Percentiles rank a stretch among this genome's conserved stretches.
Conservation (phyloP, 495 filamentous ascomycete species). For the Xylaria grammica region DNA sequence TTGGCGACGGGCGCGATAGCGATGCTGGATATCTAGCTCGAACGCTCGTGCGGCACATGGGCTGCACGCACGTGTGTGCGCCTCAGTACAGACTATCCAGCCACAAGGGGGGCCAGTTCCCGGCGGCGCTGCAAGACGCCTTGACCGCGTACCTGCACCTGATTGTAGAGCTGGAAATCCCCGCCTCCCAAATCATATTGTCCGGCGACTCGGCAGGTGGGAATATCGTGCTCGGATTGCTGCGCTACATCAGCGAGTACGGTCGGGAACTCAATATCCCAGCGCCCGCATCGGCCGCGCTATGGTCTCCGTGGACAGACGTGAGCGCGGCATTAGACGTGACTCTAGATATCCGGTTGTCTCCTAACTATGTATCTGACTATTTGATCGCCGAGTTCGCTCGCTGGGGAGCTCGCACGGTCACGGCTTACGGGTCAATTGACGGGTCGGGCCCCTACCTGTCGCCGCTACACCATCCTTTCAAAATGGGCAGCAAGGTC, state of each 20-base stretch:
- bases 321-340: slow-evolving; percentile 4
- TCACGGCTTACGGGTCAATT: slow-evolving; percentile 14
- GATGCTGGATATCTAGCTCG: slow-evolving; percentile 37
- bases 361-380: slow-evolving; percentile 9
- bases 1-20: slow-evolving; percentile 38
- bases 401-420: slow-evolving; percentile 8
- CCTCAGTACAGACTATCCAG: slow-evolving; percentile 47
- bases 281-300: slow-evolving; percentile 2
- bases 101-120: slow-evolving; percentile 38
- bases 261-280: slow-evolving; percentile 14
- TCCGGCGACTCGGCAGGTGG: slow-evolving; percentile 38
- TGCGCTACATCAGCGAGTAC: slow-evolving; percentile 42
- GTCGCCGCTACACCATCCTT: slow-evolving; percentile 12
- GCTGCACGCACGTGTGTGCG: slow-evolving; percentile 35
- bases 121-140: slow-evolving; percentile 53
- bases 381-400: slow-evolving; percentile 12
- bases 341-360: background rate
- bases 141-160: slow-evolving; percentile 48
- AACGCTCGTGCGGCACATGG: slow-evolving; percentile 22
- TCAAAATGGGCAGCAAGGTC: background rate
- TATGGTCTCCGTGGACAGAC: slow-evolving; percentile 20
- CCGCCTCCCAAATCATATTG: slow-evolving; percentile 33
- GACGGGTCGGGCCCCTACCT: slow-evolving; percentile 12
- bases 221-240: slow-evolving; percentile 38
- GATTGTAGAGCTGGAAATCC: slow-evolving; percentile 37